Conservation (phyloP, 2,329 filamentous ascomycete species). For the Nannizzia gypsea region DNA sequence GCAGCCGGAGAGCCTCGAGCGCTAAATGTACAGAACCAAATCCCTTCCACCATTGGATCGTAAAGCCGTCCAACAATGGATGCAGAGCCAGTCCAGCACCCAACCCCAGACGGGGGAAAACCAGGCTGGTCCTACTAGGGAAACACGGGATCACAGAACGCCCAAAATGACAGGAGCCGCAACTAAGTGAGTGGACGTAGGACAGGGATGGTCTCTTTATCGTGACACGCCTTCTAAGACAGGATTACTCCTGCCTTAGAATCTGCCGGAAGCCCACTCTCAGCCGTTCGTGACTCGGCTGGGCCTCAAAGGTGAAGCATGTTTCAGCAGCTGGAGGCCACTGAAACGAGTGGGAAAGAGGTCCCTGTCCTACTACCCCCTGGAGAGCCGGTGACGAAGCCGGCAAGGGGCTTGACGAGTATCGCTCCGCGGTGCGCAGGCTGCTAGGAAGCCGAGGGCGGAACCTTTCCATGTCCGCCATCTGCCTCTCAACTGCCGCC, state of each 20-base stretch:
- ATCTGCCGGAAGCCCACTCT: not conserved
- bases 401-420: constrained; percentile 9
- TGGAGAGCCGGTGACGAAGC: constrained; percentile 1
- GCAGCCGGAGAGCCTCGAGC: not conserved
- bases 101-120: not conserved
- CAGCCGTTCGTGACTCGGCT: constrained; percentile 1
- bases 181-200: constrained; percentile 3
- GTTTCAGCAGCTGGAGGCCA: constrained; percentile 3
- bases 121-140: not conserved
- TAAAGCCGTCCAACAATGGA: too few relatives aligned
- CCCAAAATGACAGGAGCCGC: constrained; percentile 5
- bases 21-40: constrained; percentile 4
- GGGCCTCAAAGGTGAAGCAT: not conserved
- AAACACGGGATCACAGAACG: constrained; percentile 1
- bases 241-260: not conserved
- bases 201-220: not conserved
- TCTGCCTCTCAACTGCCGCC: constrained; percentile 26
- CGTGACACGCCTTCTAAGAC: not conserved
- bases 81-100: not conserved
- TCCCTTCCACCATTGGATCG: not conserved
- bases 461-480: constrained; percentile 30
- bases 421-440: constrained; percentile 9
- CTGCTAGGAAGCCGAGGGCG: constrained; percentile 34
- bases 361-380: constrained; percentile 1
- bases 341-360: constrained; percentile 4